These are phyloP conservation scores for Rhodotorula toruloides DNA, from an alignment of 768 basidiomycete species.

Conservation along the genomic window DNA sequence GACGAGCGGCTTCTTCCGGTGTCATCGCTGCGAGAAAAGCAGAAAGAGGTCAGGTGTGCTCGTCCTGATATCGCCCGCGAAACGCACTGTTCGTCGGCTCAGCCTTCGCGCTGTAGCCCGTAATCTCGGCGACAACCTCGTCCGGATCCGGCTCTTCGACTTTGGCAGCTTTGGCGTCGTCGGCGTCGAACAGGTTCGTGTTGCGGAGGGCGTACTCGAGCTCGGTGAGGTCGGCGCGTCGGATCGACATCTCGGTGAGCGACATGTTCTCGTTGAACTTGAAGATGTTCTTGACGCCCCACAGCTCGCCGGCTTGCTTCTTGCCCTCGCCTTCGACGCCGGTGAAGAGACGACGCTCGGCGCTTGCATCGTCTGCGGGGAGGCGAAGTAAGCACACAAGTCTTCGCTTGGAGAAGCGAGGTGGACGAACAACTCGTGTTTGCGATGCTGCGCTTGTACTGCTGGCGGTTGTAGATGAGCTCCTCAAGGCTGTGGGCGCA, in stretches of 20 bases:
- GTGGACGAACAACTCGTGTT: constrained; percentile 52
- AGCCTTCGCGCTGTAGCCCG: constrained; percentile 12
- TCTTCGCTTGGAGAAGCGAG: not conserved
- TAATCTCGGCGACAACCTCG: constrained; percentile 25
- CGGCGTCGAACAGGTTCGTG: constrained; percentile 50
- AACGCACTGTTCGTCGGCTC: constrained; percentile 5
- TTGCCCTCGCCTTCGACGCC: constrained; percentile 71
- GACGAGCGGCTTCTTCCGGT: not conserved
- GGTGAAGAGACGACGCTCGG: constrained; percentile 58
- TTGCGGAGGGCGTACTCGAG: constrained; percentile 75
- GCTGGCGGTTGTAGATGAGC: constrained; percentile 88
- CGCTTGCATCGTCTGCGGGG: constrained; percentile 10
- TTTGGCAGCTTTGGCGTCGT: constrained; percentile 41
- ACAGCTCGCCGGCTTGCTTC: constrained; percentile 69
- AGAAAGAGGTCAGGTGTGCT: not conserved
- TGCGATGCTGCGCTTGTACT: constrained; percentile 58
- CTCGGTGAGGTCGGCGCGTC: constrained; percentile 65
- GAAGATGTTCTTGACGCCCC: constrained; percentile 80
- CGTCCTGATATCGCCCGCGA: not conserved
- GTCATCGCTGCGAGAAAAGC: not conserved
- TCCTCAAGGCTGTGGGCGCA: constrained; percentile 57
- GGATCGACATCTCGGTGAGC: constrained; percentile 71
- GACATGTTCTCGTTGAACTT: constrained; percentile 64
- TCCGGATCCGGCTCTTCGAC: constrained; percentile 52
- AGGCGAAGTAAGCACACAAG: too few relatives aligned